A percentile compares a stretch with the other conserved stretches of the same genome.
Conservation (phyloP, 257 asterid genomes). For the Cordia subcordata region DNA sequence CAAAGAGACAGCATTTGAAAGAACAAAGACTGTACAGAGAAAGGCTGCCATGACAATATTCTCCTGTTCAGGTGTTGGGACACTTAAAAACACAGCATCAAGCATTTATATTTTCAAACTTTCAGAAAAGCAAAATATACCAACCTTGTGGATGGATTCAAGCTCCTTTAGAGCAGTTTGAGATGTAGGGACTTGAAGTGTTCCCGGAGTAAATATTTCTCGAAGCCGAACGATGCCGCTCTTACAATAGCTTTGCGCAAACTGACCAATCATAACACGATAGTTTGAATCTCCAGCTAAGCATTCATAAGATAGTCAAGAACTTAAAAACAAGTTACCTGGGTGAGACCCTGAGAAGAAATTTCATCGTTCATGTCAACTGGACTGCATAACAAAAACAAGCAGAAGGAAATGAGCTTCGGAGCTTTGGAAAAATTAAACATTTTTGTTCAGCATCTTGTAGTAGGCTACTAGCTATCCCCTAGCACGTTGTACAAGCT, state of each 20-base stretch:
- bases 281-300: constrained; percentile 3
- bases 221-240: constrained; percentile 60
- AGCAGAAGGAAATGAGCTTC: no score
- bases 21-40: no score
- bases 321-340: constrained; percentile 39
- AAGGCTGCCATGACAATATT: neutral
- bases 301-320: constrained; percentile 6
- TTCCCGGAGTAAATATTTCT: constrained; percentile 90
- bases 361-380: constrained; percentile 78
- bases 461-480: no score
- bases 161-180: constrained; percentile 79
- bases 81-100: neutral
- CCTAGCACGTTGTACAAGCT: no score
- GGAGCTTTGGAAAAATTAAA: no score
- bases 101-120: neutral
- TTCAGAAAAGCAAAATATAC: constrained; percentile 7
- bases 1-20: no score
- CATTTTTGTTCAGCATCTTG: no score
- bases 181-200: constrained; percentile 67
- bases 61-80: neutral
- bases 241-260: constrained; percentile 69
- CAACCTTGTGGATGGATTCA: constrained; percentile 96
- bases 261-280: constrained; percentile 40
- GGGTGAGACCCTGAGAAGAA: constrained; percentile 87
- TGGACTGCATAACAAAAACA: constrained; percentile 44